Conservation (phyloP, 1,284 basidiomycete genomes). For the Meripilus lineatus region DNA sequence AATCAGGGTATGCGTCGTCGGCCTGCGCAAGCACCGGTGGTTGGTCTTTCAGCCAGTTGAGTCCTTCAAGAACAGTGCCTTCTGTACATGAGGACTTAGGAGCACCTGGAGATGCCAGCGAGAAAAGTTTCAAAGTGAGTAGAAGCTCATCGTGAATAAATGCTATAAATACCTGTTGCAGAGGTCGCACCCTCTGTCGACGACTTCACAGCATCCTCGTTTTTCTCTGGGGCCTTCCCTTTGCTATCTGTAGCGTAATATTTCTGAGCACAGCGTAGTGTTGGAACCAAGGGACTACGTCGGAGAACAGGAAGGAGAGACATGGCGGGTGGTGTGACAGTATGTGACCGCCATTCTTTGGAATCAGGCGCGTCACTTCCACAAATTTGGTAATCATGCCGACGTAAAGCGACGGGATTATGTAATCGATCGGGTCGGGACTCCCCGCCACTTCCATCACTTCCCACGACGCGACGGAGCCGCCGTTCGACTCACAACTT, state of each 20-base stretch:
- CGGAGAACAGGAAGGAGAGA: slow-evolving; percentile 7
- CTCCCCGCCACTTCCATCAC: too few relatives aligned
- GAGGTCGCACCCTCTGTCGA: slow-evolving; percentile 8
- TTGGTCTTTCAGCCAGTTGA: slow-evolving; percentile 83
- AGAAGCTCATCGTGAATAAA: background rate
- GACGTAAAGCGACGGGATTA: too few relatives aligned
- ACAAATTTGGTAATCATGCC: too few relatives aligned
- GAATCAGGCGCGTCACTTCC: too few relatives aligned
- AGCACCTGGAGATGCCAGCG: background rate
- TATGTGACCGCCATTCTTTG: too few relatives aligned
- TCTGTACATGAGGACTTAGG: slow-evolving; percentile 55
- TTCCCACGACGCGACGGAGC: too few relatives aligned
- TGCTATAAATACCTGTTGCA: slow-evolving; percentile 5
- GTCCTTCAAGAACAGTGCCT: slow-evolving; percentile 70
- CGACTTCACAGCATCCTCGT: background rate
- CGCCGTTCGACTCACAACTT: too few relatives aligned
- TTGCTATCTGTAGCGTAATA: slow-evolving; percentile 16
- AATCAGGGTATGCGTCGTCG: slow-evolving; percentile 85
- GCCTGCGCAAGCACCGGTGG: slow-evolving; percentile 73
- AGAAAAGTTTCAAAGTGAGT: background rate
- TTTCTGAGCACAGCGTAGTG: slow-evolving; percentile 14
- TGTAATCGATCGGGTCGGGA: too few relatives aligned
- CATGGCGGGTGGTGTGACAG: slow-evolving; percentile 6
- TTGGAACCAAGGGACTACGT: slow-evolving; percentile 1
- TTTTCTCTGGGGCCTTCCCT: background rate